Percentiles rank a stretch among this genome's conserved stretches.
Conservation (phyloP, 208 protist genomes). For the Leishmania tarentolae region DNA sequence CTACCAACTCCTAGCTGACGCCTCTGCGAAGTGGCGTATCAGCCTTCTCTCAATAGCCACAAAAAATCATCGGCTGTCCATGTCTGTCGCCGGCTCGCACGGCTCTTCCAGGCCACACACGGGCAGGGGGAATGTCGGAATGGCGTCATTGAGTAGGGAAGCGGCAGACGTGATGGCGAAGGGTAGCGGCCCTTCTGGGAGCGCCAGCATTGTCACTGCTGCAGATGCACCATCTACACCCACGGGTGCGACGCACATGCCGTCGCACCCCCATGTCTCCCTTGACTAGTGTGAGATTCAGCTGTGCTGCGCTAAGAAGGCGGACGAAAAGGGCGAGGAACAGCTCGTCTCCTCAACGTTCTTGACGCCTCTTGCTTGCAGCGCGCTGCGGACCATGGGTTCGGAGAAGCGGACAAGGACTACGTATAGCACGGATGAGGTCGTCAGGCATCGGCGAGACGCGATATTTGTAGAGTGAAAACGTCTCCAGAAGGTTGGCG, state of each 20-base stretch:
- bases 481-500: constrained; percentile 31
- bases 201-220: background rate
- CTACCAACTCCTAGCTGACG: background rate
- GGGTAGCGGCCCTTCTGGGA: background rate
- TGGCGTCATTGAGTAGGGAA: background rate
- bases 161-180: background rate
- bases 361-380: constrained; percentile 29
- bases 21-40: background rate
- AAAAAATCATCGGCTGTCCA: background rate
- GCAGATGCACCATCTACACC: background rate
- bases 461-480: constrained; percentile 37
- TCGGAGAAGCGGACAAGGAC: constrained; percentile 7
- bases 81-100: background rate
- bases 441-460: constrained; percentile 37
- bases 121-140: background rate
- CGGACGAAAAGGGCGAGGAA: constrained; percentile 23
- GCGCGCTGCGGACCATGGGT: constrained; percentile 21
- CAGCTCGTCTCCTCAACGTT: constrained; percentile 30
- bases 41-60: background rate
- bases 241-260: constrained; percentile 2
- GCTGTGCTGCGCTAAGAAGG: constrained; percentile 24
- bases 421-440: constrained; percentile 41
- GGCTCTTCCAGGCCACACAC: background rate
- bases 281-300: constrained; percentile 53
- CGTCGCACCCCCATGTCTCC: constrained; percentile 23